Base-by-base conservation (phyloP, 208 protist genomes). In the Novymonas esmeraldas region DNA sequence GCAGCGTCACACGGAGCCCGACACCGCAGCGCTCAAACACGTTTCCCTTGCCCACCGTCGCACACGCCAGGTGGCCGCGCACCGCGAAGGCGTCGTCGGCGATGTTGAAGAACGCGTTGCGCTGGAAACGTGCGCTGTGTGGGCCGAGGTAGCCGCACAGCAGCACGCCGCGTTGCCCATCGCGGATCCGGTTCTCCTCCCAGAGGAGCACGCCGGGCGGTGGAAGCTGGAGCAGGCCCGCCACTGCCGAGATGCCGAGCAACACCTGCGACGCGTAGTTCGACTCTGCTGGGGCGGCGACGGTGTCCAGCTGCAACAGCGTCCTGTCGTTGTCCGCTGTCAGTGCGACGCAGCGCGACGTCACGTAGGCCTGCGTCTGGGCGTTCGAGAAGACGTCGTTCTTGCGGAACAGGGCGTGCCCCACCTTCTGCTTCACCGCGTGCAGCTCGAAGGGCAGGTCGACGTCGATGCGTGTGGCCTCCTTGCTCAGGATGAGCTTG, bases 221-320 rank as follows among this genome's bases (percentile, higher is more conserved):
- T 0, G 87, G 67, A 18, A 64, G 44, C 45, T 84, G 77, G 13
- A 83, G 59, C n/a, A 94, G 73, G 11, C 81, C 76, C 6, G 87
- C 81, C 64, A 82, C 81, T 6, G 85, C 33, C 0, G 87, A 79
- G 41, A 92, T 70, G 29, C 72, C 52, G 14, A 85, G 26, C 18
- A 95, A 80, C 10, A 87, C 81, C 31, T 85, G 70, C 18, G 90
- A 95, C 34, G 78, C 77, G 64, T 76, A 90, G 45, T 63, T 71
- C 1, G 85, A 94, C 31, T 48, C 58, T 13, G 75, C 61, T 24
- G 79, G 80, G 6, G 44, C 41, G 9, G 67, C 50, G 20, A 75
- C 51, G 3, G 90, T 95, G 79, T 95, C 90, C 50, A 94, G 60
- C 38, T 92, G 78, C 18, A 95, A 61, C 39, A 95, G 74, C 9